Evolutionary conservation across 1,284 basidiomycete species (phyloP).

Genomic region (Coniferiporia weirii): DNA sequence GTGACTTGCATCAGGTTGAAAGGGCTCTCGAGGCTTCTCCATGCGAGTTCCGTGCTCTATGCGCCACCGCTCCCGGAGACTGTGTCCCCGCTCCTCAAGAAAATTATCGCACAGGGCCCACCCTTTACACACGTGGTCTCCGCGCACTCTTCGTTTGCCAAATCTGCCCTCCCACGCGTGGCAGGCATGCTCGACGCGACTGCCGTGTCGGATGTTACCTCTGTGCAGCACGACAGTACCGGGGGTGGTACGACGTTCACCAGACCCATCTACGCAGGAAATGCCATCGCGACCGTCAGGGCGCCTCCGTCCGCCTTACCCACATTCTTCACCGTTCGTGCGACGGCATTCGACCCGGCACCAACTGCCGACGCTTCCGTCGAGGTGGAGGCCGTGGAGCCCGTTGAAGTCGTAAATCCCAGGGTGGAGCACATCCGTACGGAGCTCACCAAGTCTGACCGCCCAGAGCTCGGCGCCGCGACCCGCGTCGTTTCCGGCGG

Average conservation of each 20-base stretch:
- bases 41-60: constrained; percentile 39
- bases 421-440: constrained; percentile 80
- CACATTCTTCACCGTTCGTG: constrained; percentile 94
- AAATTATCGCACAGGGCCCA: constrained; percentile 35
- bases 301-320: constrained; percentile 68
- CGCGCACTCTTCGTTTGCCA: constrained; percentile 71
- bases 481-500: constrained; percentile 92
- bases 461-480: constrained; percentile 90
- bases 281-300: constrained; percentile 92
- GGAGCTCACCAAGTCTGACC: constrained; percentile 84
- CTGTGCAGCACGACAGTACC: constrained; percentile 69
- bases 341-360: constrained; percentile 89
- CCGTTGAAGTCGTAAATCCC: constrained; percentile 57
- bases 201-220: constrained; percentile 86
- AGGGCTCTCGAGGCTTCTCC: constrained; percentile 40
- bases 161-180: constrained; percentile 81
- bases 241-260: constrained; percentile 78
- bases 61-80: constrained; percentile 43
- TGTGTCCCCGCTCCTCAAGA: constrained; percentile 39
- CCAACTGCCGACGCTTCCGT: constrained; percentile 41
- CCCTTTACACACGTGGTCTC: constrained; percentile 86
- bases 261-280: constrained; percentile 97
- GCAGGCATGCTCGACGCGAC: constrained; percentile 85
- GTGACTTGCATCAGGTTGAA: constrained; percentile 32
- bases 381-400: constrained; percentile 60